Conservation (phyloP, 2,329 filamentous ascomycete species). For the Penicillium sp. region DNA sequence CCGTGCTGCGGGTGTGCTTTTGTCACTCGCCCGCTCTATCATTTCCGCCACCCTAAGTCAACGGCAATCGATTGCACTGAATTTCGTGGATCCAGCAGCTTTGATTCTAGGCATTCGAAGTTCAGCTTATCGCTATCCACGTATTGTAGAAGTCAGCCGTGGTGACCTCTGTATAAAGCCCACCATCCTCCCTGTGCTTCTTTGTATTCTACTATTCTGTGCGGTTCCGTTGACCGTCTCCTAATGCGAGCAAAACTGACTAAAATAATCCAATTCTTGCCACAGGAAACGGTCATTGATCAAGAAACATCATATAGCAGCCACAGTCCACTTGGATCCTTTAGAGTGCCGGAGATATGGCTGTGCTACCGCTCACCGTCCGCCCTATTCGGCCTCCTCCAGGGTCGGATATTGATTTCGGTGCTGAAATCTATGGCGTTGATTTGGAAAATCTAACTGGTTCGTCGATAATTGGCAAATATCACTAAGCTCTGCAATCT, state of each 20-base stretch:
- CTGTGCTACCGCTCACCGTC: conserved; percentile 19
- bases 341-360: conserved; percentile 5
- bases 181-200: not conserved
- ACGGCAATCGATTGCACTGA: too few species aligned
- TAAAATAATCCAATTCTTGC: too few species aligned
- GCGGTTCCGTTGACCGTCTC: conserved; percentile 11
- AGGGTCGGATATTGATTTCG: conserved; percentile 53
- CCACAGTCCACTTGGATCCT: not conserved
- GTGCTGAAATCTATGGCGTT: conserved; percentile 56
- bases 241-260: not conserved
- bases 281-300: not conserved
- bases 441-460: conserved; percentile 61
- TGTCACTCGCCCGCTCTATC: conserved; percentile 7
- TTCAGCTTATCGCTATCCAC: not conserved
- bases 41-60: too few species aligned
- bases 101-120: not conserved
- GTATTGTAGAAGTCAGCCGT: not conserved
- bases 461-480: conserved; percentile 38
- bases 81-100: too few species aligned
- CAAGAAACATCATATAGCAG: not conserved
- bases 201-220: conserved; percentile 11
- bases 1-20: not conserved
- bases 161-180: not conserved
- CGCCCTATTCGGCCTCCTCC: conserved; percentile 24
- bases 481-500: not conserved